Percentiles rank a stretch among this genome's conserved stretches.
Conservation (phyloP, 495 filamentous ascomycete genomes). For the Rusavskia elegans region DNA sequence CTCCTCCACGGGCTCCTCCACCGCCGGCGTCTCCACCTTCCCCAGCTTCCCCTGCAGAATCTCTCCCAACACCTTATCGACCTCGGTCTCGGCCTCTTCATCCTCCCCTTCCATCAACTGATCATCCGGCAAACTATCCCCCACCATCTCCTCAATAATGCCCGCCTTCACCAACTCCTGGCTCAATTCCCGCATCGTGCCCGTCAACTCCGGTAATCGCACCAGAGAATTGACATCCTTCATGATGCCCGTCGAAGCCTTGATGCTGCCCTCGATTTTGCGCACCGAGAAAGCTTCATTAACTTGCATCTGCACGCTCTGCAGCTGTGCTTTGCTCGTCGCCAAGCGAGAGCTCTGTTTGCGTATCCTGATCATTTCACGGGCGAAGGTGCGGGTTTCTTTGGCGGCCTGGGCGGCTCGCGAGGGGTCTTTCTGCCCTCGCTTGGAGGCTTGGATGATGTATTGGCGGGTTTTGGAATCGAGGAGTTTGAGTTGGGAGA, state of each 20-base stretch:
- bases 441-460: slow-evolving; percentile 63
- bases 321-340: slow-evolving; percentile 81
- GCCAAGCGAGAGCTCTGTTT: slow-evolving; percentile 55
- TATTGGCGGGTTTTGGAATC: slow-evolving; percentile 75
- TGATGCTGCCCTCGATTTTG: slow-evolving; percentile 89
- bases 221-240: slow-evolving; percentile 86
- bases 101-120: slow-evolving; percentile 62
- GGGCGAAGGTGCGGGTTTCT: slow-evolving; percentile 74
- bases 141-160: slow-evolving; percentile 95
- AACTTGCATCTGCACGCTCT: slow-evolving; percentile 94
- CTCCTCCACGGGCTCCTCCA: slow-evolving; percentile 37
- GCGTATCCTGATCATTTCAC: slow-evolving; percentile 71
- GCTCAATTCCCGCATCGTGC: slow-evolving; percentile 80
- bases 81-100: slow-evolving; percentile 77
- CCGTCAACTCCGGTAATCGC: slow-evolving; percentile 67
- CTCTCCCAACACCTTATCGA: slow-evolving; percentile 87
- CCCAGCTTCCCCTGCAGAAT: slow-evolving; percentile 69
- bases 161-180: slow-evolving; percentile 83
- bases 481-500: slow-evolving; percentile 51
- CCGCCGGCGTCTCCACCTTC: slow-evolving; percentile 43
- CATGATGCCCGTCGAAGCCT: slow-evolving; percentile 82
- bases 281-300: slow-evolving; percentile 89
- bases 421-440: slow-evolving; percentile 60
- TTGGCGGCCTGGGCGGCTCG: slow-evolving; percentile 57
- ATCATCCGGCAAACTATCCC: slow-evolving; percentile 64